Evolutionary conservation across 805 yeast genomes (phyloP).

Genomic region (Nakazawaea populi): DNA sequence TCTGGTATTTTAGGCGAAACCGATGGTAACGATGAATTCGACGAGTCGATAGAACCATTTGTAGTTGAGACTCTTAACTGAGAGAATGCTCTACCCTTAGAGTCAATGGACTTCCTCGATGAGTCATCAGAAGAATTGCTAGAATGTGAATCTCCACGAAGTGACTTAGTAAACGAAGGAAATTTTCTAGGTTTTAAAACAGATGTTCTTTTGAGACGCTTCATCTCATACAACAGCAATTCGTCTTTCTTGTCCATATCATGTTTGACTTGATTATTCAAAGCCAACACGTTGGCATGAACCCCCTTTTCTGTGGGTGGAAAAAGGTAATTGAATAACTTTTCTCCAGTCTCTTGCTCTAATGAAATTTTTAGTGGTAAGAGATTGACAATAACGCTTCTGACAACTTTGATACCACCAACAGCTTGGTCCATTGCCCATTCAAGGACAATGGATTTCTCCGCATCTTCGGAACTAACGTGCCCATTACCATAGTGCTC

Average conservation of each 20-base stretch:
- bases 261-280: constrained; percentile 7
- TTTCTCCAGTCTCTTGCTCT: constrained; percentile 64
- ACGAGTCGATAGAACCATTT: constrained; percentile 8
- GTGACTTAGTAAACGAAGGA: neutral
- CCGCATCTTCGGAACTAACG: constrained; percentile 13
- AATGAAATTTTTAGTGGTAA: constrained; percentile 67
- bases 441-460: constrained; percentile 34
- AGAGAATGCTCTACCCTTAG: neutral
- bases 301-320: constrained; percentile 31
- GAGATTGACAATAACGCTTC: constrained; percentile 50
- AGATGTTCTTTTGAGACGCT: neutral
- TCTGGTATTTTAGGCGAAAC: constrained; percentile 10
- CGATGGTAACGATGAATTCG: constrained; percentile 5
- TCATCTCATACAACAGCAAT: neutral
- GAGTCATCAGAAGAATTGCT: neutral
- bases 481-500: constrained; percentile 11
- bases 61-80: neutral
- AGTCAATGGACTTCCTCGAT: neutral
- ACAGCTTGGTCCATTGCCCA: constrained; percentile 87
- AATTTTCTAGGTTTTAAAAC: neutral
- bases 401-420: constrained; percentile 86
- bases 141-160: neutral
- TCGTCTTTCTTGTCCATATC: constrained; percentile 27
- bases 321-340: constrained; percentile 62
- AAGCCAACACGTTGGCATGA: constrained; percentile 4